These are phyloP conservation scores for Candida qinlingensis DNA, from an alignment of 805 yeast species.

Conservation along the genomic window DNA sequence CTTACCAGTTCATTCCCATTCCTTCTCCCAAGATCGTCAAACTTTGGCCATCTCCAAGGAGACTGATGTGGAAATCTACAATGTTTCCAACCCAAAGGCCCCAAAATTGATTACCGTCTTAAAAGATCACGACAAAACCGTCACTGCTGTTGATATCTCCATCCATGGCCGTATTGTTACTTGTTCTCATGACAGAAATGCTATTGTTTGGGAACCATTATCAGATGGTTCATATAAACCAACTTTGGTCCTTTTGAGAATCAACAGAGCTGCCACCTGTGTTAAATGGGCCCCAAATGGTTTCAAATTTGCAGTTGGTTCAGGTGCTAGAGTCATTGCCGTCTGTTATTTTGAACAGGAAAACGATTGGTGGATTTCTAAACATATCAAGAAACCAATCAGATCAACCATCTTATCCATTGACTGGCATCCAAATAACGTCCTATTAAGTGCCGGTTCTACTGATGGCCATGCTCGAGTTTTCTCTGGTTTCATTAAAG, in stretches of 20 bases:
- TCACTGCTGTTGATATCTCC: conserved; percentile 92
- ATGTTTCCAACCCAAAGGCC: conserved; percentile 42
- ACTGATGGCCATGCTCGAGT: conserved; percentile 92
- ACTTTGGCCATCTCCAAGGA: conserved; percentile 79
- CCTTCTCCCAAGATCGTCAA: conserved; percentile 64
- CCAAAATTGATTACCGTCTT: conserved; percentile 65
- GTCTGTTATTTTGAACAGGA: conserved; percentile 94
- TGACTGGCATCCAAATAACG: conserved; percentile 92
- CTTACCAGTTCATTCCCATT: conserved; percentile 86
- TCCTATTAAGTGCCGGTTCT: conserved; percentile 83
- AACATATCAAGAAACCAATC: conserved; percentile 93
- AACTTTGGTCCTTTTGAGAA: conserved; percentile 85
- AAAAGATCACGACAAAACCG: conserved; percentile 85
- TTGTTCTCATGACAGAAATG: conserved; percentile 96
- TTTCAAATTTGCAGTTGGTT: conserved; percentile 94
- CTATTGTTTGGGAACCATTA: conserved; percentile 88
- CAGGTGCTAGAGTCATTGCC: conserved; percentile 90
- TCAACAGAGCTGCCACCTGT: conserved; percentile 91
- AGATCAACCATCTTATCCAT: conserved; percentile 78
- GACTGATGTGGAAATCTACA: conserved; percentile 69
- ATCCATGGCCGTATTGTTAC: conserved; percentile 87
- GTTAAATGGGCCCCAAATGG: conserved; percentile 96
- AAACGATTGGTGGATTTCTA: conserved; percentile 99
- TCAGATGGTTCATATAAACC: conserved; percentile 66
- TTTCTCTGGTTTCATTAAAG: conserved; percentile 83